Conservation (phyloP, 2,329 filamentous ascomycete species). For the Trichoderma afroharzianum region DNA sequence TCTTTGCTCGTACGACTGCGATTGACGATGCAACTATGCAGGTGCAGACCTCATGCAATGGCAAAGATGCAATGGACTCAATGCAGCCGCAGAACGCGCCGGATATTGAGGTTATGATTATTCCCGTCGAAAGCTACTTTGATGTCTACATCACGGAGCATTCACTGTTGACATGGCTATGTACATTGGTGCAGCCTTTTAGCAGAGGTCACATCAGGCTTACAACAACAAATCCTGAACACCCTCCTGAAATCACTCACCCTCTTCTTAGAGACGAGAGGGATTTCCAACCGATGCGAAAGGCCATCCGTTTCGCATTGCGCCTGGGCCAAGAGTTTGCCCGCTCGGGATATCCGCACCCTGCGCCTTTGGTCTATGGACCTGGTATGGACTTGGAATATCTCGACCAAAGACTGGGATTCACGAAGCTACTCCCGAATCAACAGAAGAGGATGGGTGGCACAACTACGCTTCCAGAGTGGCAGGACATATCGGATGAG, state of each 20-base stretch:
- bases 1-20: not conserved
- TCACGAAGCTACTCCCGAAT: not conserved
- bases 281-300: not conserved
- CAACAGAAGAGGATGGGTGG: not conserved
- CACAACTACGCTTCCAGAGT: not conserved
- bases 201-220: not conserved
- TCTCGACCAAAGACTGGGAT: not conserved
- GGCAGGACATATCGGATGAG: not conserved
- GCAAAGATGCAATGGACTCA: not conserved
- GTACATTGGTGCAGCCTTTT: not conserved
- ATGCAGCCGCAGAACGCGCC: not conserved
- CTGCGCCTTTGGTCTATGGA: not conserved
- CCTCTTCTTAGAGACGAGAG: not conserved
- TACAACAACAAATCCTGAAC: not conserved
- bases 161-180: not conserved
- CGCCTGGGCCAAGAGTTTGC: not conserved
- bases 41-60: not conserved
- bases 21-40: not conserved
- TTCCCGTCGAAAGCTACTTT: not conserved
- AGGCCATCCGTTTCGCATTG: not conserved
- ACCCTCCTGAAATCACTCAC: not conserved
- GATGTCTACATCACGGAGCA: not conserved
- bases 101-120: not conserved
- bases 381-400: not conserved
- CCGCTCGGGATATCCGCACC: not conserved